Evolutionary conservation across 148 eudicot genomes (phyloP), one percentile per base, ranked within the genome.

Genomic region (Fagopyrum homotropicum): DNA sequence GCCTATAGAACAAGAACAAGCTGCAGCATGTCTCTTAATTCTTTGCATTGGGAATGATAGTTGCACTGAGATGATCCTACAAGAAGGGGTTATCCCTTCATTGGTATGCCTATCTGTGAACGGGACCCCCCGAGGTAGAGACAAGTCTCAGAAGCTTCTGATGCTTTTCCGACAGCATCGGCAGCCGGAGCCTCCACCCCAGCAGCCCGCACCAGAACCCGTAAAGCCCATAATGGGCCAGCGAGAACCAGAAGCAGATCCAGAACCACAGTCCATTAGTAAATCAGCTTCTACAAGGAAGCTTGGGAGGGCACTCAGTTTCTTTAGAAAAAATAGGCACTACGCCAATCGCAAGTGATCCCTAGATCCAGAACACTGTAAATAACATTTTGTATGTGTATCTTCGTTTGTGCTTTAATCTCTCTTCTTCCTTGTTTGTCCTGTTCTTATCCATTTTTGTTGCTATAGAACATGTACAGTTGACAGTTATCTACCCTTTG

Each of bases 51-150:
- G 90, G 43, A 84, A 84, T 60, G 97, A 90, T 29, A 84, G 82
- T 29, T 95, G 97, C 75, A 86, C 89, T 71, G 86, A 92, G 77
- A 90, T 90, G 90, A 93, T 92, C 8, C 86, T 95, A 66, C 96
- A 89, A 86, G 98, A 95, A 83, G 98, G 98, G 76, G 98, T 88
- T 5, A 95, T 95, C 54, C 98, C 98, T 4, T 85, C 98, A 0
- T 66, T 95, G 79, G 97, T 95, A 43, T 89, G 96, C 2, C 80
- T 92, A 6, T 91, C 93, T 9, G 97, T 95, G 61, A 92, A 92
- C 17, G 98, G 98, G 78, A 95, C 93, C 22, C 82, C 85, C 75
- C 87, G 98, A 84, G 97, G 93, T 11, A 82, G 92, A 74, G 92
- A 89, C 55, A 95, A 92, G 75, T 90, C 96, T 66, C 98, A 92